Conservation (phyloP, 2,329 filamentous ascomycete genomes). For the Niveomyces coronatus region DNA sequence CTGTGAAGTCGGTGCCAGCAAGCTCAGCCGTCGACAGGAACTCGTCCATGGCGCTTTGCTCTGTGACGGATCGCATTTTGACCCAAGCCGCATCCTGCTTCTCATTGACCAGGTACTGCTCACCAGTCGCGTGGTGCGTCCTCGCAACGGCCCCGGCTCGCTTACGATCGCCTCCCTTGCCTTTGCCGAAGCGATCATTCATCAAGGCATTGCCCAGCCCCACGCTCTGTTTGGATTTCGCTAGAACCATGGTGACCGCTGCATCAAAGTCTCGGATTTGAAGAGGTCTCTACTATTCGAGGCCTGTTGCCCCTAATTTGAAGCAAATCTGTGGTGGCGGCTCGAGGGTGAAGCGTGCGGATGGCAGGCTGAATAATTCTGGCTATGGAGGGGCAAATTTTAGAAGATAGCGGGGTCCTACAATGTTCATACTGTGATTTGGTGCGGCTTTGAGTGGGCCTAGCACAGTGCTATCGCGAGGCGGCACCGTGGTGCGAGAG, state of each 20-base stretch:
- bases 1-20: slow-evolving; percentile 97
- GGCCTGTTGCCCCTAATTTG: no score
- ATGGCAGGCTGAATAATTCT: slow-evolving; percentile 29
- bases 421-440: slow-evolving; percentile 20
- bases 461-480: slow-evolving; percentile 20
- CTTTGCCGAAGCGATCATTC: slow-evolving; percentile 96
- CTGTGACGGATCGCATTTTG: slow-evolving; percentile 98
- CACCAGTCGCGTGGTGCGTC: slow-evolving; percentile 69
- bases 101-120: slow-evolving; percentile 86
- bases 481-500: slow-evolving; percentile 3
- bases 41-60: slow-evolving; percentile 93
- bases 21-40: slow-evolving; percentile 93
- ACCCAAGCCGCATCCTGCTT: slow-evolving; percentile 91
- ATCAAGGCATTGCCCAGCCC: slow-evolving; percentile 95
- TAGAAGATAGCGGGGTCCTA: slow-evolving; percentile 16
- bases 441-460: not conserved
- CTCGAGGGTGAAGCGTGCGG: no score
- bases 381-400: slow-evolving; percentile 41
- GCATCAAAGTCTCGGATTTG: slow-evolving; percentile 8
- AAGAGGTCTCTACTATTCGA: no score
- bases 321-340: slow-evolving; percentile 13
- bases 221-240: slow-evolving; percentile 92
- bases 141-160: slow-evolving; percentile 48
- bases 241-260: slow-evolving; percentile 41
- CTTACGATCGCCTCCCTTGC: slow-evolving; percentile 75